Base-by-base conservation (phyloP, 1,284 basidiomycete genomes). In the Puccinia triticina region DNA sequence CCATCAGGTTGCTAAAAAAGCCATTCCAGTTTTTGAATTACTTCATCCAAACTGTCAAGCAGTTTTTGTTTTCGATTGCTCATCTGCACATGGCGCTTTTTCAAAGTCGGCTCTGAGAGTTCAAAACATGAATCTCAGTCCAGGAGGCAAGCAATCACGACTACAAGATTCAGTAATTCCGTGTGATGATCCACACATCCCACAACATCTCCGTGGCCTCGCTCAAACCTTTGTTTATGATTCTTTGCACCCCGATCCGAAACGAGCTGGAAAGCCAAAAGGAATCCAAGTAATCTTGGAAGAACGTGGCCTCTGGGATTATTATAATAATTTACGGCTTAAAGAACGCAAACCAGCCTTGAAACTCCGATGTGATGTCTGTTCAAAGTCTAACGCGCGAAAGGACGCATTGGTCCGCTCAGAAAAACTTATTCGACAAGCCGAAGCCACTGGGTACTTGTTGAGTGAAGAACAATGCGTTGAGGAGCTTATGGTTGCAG, bases 81-180 rank as follows among this genome's bases (percentile, higher is more conserved):
- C 61, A 18, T 64, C 34, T 8, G 64, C 64, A 14, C 64, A 67
- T 16, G 64, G 64, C 3, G 64, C 40, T n/a, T 67, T 43, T 43
- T 26, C 69, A 50, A 72, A 72, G 53, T 26, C 43, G 5, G 69
- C 43, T 18, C 46, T 72, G 43, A 50, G 69, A 72, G 69, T 72
- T 50, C 69, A 72, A 53, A 72, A 72, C 29, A 72, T 72, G 69
- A 72, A 72, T 16, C 46, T 72, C 46, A 72, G 53, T 4, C 69
- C 69, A 2, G 69, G 69, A 8, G 69, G 69, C 3, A 72, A 72
- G 26, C 43, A 72, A 32, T 16, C 8, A 10, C 1, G 29, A 4
- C 69, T 72, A 3, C 12, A 26, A 72, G 69, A 72, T 23, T 50
- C 69, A 2, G 16, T 50, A 16, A 50, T 72, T 5, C 69, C 69